phyloP scores from a whole-genome alignment of 345 rosid species.

The Aquilaria sinensis region DNA sequence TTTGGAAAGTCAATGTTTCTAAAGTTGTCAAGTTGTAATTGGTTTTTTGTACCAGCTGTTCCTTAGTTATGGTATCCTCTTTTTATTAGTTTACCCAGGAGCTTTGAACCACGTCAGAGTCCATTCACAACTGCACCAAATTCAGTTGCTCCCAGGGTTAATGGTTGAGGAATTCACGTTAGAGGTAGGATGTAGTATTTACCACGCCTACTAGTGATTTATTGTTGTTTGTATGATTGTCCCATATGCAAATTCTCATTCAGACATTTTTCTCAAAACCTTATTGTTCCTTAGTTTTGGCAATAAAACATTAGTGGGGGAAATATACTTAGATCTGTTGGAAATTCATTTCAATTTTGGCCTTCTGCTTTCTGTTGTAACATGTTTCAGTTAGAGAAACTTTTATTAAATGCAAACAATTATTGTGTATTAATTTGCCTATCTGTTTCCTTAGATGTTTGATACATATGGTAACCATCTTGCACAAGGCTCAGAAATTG shows the following conservation, averaged over 20 bases:
- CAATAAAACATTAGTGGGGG: too few relatives aligned
- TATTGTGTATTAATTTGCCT: conserved; percentile 8
- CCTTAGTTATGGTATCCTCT: too few relatives aligned
- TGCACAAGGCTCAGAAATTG: conserved; percentile 33
- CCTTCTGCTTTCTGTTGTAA: too few relatives aligned
- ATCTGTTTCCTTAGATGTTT: conserved; percentile 28
- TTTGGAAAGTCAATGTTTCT: neutral
- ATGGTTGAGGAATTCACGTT: conserved; percentile 35
- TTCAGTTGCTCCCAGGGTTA: conserved; percentile 40
- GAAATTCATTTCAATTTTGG: too few relatives aligned
- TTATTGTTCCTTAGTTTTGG: too few relatives aligned
- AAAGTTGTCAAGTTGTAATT: neutral
- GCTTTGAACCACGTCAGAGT: conserved; percentile 19
- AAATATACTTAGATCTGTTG: too few relatives aligned
- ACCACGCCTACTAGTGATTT: neutral
- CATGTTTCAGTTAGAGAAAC: too few relatives aligned
- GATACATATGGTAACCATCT: conserved; percentile 55
- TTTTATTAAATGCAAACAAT: too few relatives aligned
- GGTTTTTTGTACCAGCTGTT: neutral
- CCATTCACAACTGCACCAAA: conserved; percentile 19
- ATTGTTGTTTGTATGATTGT: too few relatives aligned
- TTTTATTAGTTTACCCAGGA: conserved; percentile 51
- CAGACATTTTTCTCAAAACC: too few relatives aligned
- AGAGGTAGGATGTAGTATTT: conserved; percentile 33
- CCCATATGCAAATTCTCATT: too few relatives aligned